Evolutionary conservation across 352 stramenopile genomes (phyloP).

Genomic region (Pythium grandisporangium): DNA sequence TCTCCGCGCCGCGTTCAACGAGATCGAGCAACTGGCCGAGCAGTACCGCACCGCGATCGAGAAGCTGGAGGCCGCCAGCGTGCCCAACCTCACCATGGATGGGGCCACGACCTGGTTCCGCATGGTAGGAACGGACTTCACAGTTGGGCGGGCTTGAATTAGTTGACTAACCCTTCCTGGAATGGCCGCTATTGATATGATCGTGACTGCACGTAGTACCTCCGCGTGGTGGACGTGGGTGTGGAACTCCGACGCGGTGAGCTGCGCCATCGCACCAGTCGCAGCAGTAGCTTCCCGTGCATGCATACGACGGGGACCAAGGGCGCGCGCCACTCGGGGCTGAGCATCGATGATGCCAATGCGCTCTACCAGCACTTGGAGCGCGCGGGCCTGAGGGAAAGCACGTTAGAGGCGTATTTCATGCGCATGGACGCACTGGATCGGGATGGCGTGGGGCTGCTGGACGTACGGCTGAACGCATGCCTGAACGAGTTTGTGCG

Average conservation of each 20-base stretch:
- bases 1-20: constrained; percentile 27
- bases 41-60: constrained; percentile 29
- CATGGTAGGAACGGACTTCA: constrained; percentile 20
- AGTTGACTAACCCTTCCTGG: constrained; percentile 3
- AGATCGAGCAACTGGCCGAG: constrained; percentile 34
- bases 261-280: constrained; percentile 36
- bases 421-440: constrained; percentile 53
- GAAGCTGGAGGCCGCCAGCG: constrained; percentile 23
- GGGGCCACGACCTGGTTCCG: constrained; percentile 48
- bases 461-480: constrained; percentile 40
- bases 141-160: background rate
- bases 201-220: constrained; percentile 22
- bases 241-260: constrained; percentile 71
- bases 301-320: constrained; percentile 59
- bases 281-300: constrained; percentile 24
- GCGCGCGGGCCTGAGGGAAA: constrained; percentile 22
- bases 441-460: constrained; percentile 31
- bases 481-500: constrained; percentile 31
- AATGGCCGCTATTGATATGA: too few relatives aligned
- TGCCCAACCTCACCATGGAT: constrained; percentile 24
- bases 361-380: constrained; percentile 40
- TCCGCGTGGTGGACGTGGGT: constrained; percentile 52
- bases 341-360: constrained; percentile 75
- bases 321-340: constrained; percentile 42
- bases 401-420: constrained; percentile 33